Conservation (phyloP, 2,329 filamentous ascomycete genomes). For the Sporothrix brunneoviolacea region DNA sequence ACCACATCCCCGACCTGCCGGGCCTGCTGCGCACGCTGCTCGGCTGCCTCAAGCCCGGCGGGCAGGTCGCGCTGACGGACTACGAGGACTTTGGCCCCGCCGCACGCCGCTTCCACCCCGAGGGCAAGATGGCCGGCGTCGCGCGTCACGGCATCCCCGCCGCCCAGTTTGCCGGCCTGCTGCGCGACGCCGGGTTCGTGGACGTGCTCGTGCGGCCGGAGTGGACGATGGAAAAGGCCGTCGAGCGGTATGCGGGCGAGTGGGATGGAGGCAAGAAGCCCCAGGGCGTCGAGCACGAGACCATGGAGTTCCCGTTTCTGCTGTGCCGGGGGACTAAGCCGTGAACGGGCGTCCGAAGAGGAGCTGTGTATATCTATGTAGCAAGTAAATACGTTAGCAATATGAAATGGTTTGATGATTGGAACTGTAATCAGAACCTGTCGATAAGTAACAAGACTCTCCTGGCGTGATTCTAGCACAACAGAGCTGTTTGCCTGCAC, state of each 20-base stretch:
- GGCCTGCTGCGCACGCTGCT: slow-evolving; percentile 38
- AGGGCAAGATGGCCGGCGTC: slow-evolving; percentile 45
- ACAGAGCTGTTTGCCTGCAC: too few relatives aligned
- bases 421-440: too few relatives aligned
- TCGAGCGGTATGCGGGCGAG: slow-evolving; percentile 41
- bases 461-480: too few relatives aligned
- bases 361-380: too few relatives aligned
- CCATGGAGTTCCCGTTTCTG: slow-evolving; percentile 33
- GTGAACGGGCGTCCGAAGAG: too few relatives aligned
- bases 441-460: too few relatives aligned
- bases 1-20: slow-evolving; percentile 44
- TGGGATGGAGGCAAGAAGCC: slow-evolving; percentile 31
- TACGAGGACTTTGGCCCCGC: slow-evolving; percentile 50
- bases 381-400: too few relatives aligned
- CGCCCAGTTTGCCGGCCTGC: slow-evolving; percentile 33
- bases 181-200: slow-evolving; percentile 41
- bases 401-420: too few relatives aligned
- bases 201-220: slow-evolving; percentile 41
- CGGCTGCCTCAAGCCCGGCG: slow-evolving; percentile 41
- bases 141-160: slow-evolving; percentile 45
- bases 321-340: slow-evolving; percentile 30
- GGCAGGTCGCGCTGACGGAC: slow-evolving; percentile 46
- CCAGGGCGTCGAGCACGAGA: slow-evolving; percentile 20
- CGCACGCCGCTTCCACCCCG: slow-evolving; percentile 45
- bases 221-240: slow-evolving; percentile 43